A percentile compares a stretch with the other conserved stretches of the same genome.
phyloP scores from a whole-genome alignment of 2,329 filamentous ascomycete species.

The Orbilia quercus region DNA sequence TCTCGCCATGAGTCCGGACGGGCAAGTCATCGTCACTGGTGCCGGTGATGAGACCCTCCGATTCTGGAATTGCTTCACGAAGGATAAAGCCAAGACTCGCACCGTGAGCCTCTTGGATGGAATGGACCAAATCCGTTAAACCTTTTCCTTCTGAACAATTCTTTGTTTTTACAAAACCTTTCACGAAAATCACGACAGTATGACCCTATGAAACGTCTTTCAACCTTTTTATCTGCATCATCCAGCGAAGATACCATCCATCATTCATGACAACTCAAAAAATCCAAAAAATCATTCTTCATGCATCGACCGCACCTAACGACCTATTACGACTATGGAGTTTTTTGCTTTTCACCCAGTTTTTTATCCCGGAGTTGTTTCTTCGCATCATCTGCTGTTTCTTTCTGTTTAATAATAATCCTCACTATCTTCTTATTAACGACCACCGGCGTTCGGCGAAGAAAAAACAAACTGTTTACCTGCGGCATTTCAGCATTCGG shows the following conservation, averaged over 20 bases:
- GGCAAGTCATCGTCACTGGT: constrained; percentile 90
- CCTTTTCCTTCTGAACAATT: constrained; percentile 9
- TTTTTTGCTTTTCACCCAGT: constrained; percentile 11
- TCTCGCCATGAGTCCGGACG: constrained; percentile 96
- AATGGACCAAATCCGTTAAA: constrained; percentile 60
- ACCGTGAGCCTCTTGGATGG: constrained; percentile 63
- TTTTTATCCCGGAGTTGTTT: constrained; percentile 24
- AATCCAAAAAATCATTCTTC: constrained; percentile 21
- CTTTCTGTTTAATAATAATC: constrained; percentile 39
- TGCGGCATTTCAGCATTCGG: constrained; percentile 55
- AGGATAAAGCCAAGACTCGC: constrained; percentile 75
- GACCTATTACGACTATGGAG: constrained; percentile 38
- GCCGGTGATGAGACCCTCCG: constrained; percentile 94
- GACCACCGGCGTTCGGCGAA: constrained; percentile 53
- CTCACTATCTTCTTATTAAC: constrained; percentile 38
- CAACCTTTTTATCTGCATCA: constrained; percentile 26
- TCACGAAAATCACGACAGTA: constrained; percentile 27
- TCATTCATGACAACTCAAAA: constrained; percentile 15
- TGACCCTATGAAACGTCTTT: constrained; percentile 40
- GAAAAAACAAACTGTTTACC: constrained; percentile 34
- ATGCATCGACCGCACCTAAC: constrained; percentile 27
- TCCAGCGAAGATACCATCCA: constrained; percentile 40
- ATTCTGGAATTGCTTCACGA: constrained; percentile 93
- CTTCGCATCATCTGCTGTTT: constrained; percentile 1
- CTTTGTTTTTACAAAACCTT: too few relatives aligned